Percentiles rank a stretch among this genome's conserved stretches.
Evolutionary conservation across 257 asterid genomes (phyloP).

Genomic region (Ajuga chamaepitys): DNA sequence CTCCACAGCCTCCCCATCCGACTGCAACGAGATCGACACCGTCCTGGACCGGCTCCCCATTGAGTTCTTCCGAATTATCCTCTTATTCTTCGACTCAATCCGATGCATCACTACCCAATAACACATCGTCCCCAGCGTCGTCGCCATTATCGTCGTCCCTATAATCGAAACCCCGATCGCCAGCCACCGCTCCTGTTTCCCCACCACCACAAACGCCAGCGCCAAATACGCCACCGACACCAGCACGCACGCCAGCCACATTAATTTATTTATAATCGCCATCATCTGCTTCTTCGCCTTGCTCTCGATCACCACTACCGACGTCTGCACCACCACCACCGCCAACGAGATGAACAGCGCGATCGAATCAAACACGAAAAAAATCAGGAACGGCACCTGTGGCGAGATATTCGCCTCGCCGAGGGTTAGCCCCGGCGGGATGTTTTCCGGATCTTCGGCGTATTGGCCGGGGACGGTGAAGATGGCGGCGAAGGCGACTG

Average conservation of each 20-base stretch:
- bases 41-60: constrained; percentile 28
- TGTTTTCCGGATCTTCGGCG: constrained; percentile 29
- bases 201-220: constrained; percentile 45
- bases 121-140: constrained; percentile 47
- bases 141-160: constrained; percentile 38
- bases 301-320: constrained; percentile 49
- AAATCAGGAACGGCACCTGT: constrained; percentile 30
- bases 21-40: constrained; percentile 30
- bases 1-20: constrained; percentile 51
- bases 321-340: constrained; percentile 52
- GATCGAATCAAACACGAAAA: constrained; percentile 42
- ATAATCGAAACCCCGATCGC: constrained; percentile 40
- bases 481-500: constrained; percentile 51
- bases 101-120: constrained; percentile 50
- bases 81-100: constrained; percentile 28
- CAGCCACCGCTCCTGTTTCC: constrained; percentile 33
- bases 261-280: constrained; percentile 49
- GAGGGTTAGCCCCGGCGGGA: constrained; percentile 29
- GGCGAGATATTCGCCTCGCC: constrained; percentile 46
- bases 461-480: constrained; percentile 49
- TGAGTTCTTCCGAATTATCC: constrained; percentile 21
- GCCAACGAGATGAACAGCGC: constrained; percentile 49
- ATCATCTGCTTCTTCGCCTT: constrained; percentile 54
- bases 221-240: constrained; percentile 47
- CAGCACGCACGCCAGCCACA: constrained; percentile 56